A percentile compares a stretch with the other conserved stretches of the same genome.
Evolutionary conservation across 805 yeast species (phyloP).

Genomic region (Ascoidea tarda): DNA sequence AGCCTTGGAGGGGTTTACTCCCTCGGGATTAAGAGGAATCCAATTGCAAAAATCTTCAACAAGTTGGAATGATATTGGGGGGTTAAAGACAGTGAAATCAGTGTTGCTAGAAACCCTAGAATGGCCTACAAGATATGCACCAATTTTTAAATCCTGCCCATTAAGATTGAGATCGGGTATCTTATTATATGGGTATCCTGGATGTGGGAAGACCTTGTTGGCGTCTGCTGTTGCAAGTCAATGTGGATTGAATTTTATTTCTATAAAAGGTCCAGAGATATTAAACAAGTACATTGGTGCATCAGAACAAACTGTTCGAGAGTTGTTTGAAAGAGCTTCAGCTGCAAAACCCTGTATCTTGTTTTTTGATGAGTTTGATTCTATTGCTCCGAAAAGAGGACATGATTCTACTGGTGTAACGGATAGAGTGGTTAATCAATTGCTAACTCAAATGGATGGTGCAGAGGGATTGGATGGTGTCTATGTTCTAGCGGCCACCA

Average conservation of each 20-base stretch:
- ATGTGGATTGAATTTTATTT: slow-evolving; percentile 86
- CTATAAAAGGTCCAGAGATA: slow-evolving; percentile 92
- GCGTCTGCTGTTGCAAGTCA: slow-evolving; percentile 92
- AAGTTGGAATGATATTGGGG: slow-evolving; percentile 86
- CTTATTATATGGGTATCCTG: slow-evolving; percentile 88
- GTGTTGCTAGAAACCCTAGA: slow-evolving; percentile 78
- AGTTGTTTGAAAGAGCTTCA: slow-evolving; percentile 85
- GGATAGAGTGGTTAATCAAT: slow-evolving; percentile 92
- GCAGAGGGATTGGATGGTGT: slow-evolving; percentile 97
- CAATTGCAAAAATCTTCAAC: slow-evolving; percentile 66
- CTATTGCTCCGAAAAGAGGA: slow-evolving; percentile 96
- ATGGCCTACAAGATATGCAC: slow-evolving; percentile 96
- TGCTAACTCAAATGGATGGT: slow-evolving; percentile 98
- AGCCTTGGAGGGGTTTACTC: slow-evolving; percentile 58
- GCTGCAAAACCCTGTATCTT: slow-evolving; percentile 89
- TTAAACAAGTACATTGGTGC: slow-evolving; percentile 95
- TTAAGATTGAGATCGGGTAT: slow-evolving; percentile 81
- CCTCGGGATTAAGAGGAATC: slow-evolving; percentile 76
- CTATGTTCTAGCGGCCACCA: slow-evolving; percentile 90
- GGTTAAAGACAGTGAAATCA: slow-evolving; percentile 61
- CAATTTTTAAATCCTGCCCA: slow-evolving; percentile 84
- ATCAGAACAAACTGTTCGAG: slow-evolving; percentile 88
- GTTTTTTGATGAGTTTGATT: slow-evolving; percentile 92
- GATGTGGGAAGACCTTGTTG: slow-evolving; percentile 88
- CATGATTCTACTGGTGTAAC: slow-evolving; percentile 97